phyloP scores from a whole-genome alignment of 345 rosid genomes.

The Diplotaxis tenuifolia region DNA sequence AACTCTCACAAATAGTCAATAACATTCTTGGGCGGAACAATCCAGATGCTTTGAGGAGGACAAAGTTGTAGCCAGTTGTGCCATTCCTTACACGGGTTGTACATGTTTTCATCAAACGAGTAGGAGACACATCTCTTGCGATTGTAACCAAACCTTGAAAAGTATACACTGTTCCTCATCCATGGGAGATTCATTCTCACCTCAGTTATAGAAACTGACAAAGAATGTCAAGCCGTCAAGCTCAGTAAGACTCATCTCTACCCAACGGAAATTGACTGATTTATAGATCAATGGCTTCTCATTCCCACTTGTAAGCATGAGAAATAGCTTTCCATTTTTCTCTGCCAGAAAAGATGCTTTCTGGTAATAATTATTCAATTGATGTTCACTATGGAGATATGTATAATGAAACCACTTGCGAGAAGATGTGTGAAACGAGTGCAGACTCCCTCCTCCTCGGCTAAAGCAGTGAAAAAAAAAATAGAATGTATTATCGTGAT shows the following conservation, averaged over 20 bases:
- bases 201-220: background rate
- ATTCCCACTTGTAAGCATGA: background rate
- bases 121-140: background rate
- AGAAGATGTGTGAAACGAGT: background rate
- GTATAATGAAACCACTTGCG: background rate
- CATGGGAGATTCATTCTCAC: background rate
- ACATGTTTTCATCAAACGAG: background rate
- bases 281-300: background rate
- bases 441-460: background rate
- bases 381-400: background rate
- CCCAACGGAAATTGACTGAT: too few species aligned
- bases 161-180: background rate
- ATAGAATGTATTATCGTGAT: background rate
- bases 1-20: too few species aligned
- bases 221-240: too few species aligned
- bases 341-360: background rate
- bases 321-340: background rate
- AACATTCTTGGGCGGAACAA: too few species aligned
- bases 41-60: background rate
- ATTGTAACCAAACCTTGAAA: background rate
- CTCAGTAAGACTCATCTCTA: too few species aligned
- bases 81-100: background rate
- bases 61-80: background rate
- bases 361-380: background rate
- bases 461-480: background rate